phyloP scores from a whole-genome alignment of 1,139 yeast genomes.

The Debaryomycetaceae sp. region DNA sequence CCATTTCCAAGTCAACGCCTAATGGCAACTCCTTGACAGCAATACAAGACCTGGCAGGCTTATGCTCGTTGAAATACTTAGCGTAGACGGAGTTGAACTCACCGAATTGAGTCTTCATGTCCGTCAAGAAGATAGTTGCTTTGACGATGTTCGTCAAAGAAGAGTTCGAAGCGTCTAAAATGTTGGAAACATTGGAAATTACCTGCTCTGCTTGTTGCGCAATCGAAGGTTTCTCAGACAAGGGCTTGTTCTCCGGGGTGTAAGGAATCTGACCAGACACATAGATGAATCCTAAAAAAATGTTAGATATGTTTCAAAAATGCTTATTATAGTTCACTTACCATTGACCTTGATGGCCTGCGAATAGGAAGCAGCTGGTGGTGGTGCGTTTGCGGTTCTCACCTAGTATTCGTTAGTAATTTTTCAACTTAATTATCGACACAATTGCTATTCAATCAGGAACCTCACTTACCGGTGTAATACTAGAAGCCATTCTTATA shows the following conservation, averaged over 20 bases:
- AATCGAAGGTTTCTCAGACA: conserved; percentile 63
- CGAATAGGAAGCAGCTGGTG: conserved; percentile 93
- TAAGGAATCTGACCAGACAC: conserved; percentile 95
- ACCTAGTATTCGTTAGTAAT: conserved; percentile 29
- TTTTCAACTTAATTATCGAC: too few species aligned
- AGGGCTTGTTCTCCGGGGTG: conserved; percentile 77
- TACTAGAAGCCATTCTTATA: conserved; percentile 37
- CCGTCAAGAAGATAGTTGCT: conserved; percentile 83
- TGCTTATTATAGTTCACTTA: conserved; percentile 22
- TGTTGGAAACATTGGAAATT: conserved; percentile 68
- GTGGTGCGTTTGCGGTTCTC: conserved; percentile 77
- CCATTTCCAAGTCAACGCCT: conserved; percentile 71
- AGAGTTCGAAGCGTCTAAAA: conserved; percentile 80
- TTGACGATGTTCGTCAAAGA: conserved; percentile 79
- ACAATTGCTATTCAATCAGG: too few species aligned
- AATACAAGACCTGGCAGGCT: conserved; percentile 95
- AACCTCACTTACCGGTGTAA: conserved; percentile 42
- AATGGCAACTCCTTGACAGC: conserved; percentile 87
- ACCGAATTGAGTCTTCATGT: conserved; percentile 71
- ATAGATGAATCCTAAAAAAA: conserved; percentile 60
- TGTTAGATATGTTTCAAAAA: conserved; percentile 18
- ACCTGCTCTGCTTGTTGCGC: conserved; percentile 84
- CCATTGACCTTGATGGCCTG: conserved; percentile 90
- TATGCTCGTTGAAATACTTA: conserved; percentile 74
- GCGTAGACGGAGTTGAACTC: conserved; percentile 81